These are phyloP conservation scores for Plasmodium relictum DNA, from an alignment of 169 alveolate species.

Conservation along the genomic window DNA sequence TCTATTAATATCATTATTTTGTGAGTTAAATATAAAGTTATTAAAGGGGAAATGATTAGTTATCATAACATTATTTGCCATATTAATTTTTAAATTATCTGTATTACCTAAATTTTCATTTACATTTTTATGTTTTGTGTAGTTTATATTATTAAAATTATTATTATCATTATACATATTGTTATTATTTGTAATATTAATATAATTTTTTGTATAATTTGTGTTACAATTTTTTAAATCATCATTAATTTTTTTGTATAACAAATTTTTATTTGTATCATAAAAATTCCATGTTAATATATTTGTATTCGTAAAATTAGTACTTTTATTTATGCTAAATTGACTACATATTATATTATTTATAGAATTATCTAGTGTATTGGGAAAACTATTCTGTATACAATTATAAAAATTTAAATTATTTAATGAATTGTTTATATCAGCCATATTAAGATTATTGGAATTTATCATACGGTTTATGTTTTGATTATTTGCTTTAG, in stretches of 20 bases:
- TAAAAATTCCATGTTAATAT: neutral
- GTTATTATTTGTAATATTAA: no score
- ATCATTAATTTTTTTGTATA: neutral
- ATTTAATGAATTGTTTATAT: conserved; percentile 1
- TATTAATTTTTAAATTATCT: neutral
- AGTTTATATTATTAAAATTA: neutral
- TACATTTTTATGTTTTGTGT: no score
- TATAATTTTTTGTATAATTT: no score
- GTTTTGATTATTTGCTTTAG: neutral
- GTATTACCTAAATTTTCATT: neutral
- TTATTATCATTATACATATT: no score
- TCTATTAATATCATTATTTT: neutral
- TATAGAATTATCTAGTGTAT: neutral
- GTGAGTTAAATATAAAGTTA: neutral
- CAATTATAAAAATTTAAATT: neutral
- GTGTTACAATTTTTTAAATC: no score
- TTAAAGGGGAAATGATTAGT: no score
- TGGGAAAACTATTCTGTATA: neutral
- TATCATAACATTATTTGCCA: neutral
- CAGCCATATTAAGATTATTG: neutral
- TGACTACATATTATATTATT: neutral
- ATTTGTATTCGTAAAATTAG: neutral
- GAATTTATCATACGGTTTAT: neutral
- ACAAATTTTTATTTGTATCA: neutral
- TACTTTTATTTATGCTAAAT: neutral